Evolutionary conservation across 2,329 filamentous ascomycete genomes (phyloP).

Genomic region (Trichoderma aggressivum): DNA sequence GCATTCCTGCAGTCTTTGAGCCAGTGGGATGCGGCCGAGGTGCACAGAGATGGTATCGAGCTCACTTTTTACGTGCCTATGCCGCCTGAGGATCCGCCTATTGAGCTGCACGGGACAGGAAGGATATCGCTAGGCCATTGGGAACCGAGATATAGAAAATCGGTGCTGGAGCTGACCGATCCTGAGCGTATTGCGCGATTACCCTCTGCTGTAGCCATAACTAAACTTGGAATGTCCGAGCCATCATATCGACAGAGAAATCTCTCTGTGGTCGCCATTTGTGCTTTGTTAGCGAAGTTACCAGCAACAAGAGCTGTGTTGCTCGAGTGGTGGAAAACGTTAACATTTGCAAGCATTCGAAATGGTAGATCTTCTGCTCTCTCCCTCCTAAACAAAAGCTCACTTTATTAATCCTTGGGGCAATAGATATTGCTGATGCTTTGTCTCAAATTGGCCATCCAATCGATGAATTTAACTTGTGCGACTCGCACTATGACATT

Average conservation of each 20-base stretch:
- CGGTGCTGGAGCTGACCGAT: background rate
- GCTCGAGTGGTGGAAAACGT: background rate
- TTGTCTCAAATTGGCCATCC: background rate
- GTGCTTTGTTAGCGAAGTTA: background rate
- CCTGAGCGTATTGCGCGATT: background rate
- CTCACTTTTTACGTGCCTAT: background rate
- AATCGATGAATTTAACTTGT: background rate
- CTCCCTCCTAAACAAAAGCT: background rate
- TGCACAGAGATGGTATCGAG: background rate
- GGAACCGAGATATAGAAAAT: background rate
- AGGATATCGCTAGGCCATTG: background rate
- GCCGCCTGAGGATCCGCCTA: background rate
- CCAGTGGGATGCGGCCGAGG: background rate
- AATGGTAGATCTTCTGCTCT: background rate
- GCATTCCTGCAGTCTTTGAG: background rate
- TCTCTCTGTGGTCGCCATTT: background rate
- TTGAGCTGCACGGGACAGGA: too few relatives aligned
- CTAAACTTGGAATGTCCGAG: background rate
- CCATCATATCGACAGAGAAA: background rate
- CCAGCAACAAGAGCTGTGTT: background rate
- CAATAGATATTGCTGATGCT: background rate
- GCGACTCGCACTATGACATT: background rate
- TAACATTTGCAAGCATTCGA: background rate
- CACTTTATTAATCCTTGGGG: background rate
- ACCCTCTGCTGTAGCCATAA: background rate